Percentiles rank a stretch among this genome's conserved stretches.
phyloP scores from a whole-genome alignment of 2,329 filamentous ascomycete species.

The Fusarium falciforme region DNA sequence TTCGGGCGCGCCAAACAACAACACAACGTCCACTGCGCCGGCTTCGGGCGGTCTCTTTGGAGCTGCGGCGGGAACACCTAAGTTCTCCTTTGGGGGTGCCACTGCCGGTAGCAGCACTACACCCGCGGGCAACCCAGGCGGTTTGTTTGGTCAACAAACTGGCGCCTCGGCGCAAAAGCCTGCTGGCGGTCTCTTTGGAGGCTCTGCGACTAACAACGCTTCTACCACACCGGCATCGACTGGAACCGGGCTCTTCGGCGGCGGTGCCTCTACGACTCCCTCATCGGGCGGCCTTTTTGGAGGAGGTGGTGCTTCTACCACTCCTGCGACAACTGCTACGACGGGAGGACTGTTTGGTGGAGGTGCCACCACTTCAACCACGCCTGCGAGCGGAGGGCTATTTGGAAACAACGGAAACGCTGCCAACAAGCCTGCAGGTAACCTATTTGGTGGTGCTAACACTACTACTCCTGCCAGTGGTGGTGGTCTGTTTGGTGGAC shows the following conservation, averaged over 20 bases:
- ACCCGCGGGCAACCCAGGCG: conserved; percentile 42
- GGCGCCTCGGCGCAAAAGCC: conserved; percentile 44
- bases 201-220: conserved; percentile 34
- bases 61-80: conserved; percentile 44
- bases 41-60: conserved; percentile 57
- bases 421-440: conserved; percentile 33
- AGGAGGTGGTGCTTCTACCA: conserved; percentile 37
- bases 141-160: conserved; percentile 50
- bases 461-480: conserved; percentile 39
- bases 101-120: conserved; percentile 43
- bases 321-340: conserved; percentile 42
- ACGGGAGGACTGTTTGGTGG: conserved; percentile 43
- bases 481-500: conserved; percentile 39
- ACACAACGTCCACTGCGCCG: conserved; percentile 51
- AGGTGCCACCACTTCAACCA: conserved; percentile 37
- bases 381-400: conserved; percentile 46
- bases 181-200: conserved; percentile 40
- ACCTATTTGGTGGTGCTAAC: conserved; percentile 44
- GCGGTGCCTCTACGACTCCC: conserved; percentile 41
- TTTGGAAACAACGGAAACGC: conserved; percentile 45
- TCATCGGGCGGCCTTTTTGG: conserved; percentile 39
- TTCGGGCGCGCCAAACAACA: conserved; percentile 48
- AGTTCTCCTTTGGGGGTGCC: conserved; percentile 56
- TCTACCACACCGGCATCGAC: conserved; percentile 29
- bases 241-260: conserved; percentile 41